Base-by-base conservation (phyloP, 1,139 yeast genomes). In the Suhomyces terraborum region DNA sequence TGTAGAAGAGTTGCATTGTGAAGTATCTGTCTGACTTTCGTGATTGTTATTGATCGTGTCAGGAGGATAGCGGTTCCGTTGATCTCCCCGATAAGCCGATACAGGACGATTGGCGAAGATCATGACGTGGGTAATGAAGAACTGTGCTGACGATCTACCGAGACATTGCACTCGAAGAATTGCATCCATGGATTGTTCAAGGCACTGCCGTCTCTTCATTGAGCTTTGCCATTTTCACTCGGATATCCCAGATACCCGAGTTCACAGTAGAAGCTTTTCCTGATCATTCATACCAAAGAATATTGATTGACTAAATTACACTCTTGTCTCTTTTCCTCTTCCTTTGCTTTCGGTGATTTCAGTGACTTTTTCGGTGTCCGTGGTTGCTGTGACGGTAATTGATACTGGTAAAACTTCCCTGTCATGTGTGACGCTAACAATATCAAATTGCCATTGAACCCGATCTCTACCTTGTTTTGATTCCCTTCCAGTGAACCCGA, bases 391-490 rank as follows among this genome's bases (percentile, higher is more conserved):
- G 43, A 44, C 1, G 73, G 73, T 32, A 71, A 47, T 39, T 62
- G 68, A 48, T 68, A 73, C 39, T 69, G 75, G 50, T 69, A 69
- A 43, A 72, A 67, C 8, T 49, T 59, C 0, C 76, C 76, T 2
- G 67, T 60, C 29, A 62, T 62, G 50, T 72, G 70, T 2, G 74
- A 66, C 0, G 73, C 77, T 28, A 73, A 48, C 47, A 68, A 59
- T 3, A 69, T 58, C 43, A 66, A 56, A 25, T 49, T 52, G 43
- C 59, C 62, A 46, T 58, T 62, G 44, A 72, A 71, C 24, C 77
- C 78, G 41, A 73, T 62, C 43, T 67, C 75, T 7, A 69, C 66
- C 32, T 53, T 52, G 22, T 40, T 36, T 31, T 45, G 49, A 8
- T 32, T 25, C 4, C 26, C 38, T 8, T 34, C 43, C 2, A 41